Percentiles rank a stretch among this genome's conserved stretches.
These are phyloP conservation scores for Globisporangium paroecandrum DNA, from an alignment of 352 stramenopile genomes.

Conservation along the genomic window DNA sequence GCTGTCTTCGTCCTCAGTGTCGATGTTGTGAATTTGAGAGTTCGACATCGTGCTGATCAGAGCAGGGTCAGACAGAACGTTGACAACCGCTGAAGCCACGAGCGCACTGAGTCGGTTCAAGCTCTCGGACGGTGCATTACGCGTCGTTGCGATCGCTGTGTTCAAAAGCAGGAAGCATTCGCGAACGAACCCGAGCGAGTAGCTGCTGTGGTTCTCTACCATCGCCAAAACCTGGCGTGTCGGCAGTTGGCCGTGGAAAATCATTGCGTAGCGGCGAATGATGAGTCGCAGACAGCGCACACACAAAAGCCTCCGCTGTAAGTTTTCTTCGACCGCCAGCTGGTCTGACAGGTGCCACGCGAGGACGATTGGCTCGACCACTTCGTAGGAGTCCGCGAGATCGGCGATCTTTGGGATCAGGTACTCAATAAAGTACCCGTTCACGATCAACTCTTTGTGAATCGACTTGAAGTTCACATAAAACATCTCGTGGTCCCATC, in stretches of 20 bases:
- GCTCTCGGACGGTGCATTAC: conserved; percentile 56
- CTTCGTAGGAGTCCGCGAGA: conserved; percentile 61
- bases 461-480: conserved; percentile 74
- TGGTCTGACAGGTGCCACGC: conserved; percentile 81
- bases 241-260: conserved; percentile 73
- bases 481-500: conserved; percentile 83
- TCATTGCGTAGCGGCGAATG: conserved; percentile 75
- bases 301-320: conserved; percentile 55
- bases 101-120: conserved; percentile 52
- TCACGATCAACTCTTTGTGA: conserved; percentile 69
- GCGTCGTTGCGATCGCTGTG: conserved; percentile 67
- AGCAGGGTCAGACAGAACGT: conserved; percentile 53
- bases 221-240: conserved; percentile 54
- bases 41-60: conserved; percentile 51
- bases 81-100: conserved; percentile 48
- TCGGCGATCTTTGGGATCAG: conserved; percentile 69
- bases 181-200: conserved; percentile 53
- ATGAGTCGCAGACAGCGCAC: conserved; percentile 65
- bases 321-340: conserved; percentile 55
- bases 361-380: conserved; percentile 65
- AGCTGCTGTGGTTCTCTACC: conserved; percentile 45
- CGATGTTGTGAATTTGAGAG: conserved; percentile 16
- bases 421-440: conserved; percentile 77
- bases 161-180: conserved; percentile 77
- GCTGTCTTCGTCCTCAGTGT: conserved; percentile 25